These are phyloP conservation scores for Tremella yokohamensis DNA, from an alignment of 768 basidiomycete species.

Conservation along the genomic window DNA sequence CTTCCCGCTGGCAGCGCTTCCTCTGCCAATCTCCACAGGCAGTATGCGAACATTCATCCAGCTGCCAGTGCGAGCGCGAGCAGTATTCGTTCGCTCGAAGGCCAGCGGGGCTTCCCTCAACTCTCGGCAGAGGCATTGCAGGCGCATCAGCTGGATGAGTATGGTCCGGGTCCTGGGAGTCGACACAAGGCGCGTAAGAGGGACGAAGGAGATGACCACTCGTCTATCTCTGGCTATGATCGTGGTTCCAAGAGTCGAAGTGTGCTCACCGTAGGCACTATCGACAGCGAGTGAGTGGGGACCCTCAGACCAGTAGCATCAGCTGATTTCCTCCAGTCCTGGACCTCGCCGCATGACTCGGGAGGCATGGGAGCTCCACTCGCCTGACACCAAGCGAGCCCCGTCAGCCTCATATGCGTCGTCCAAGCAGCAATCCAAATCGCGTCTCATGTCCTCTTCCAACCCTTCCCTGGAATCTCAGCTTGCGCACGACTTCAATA, in stretches of 20 bases:
- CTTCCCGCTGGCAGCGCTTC: no score
- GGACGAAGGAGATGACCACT: constrained; percentile 51
- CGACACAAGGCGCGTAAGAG: constrained; percentile 49
- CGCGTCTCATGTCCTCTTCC: constrained; percentile 32
- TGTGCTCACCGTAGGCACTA: constrained; percentile 43
- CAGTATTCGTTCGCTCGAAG: neutral
- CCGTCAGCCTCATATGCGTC: constrained; percentile 23
- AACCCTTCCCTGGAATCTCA: constrained; percentile 49
- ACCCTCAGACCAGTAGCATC: neutral
- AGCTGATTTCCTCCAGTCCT: constrained; percentile 30
- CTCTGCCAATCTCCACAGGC: neutral
- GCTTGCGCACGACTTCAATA: constrained; percentile 48
- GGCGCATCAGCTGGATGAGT: constrained; percentile 1
- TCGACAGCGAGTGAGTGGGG: constrained; percentile 50
- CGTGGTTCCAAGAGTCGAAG: constrained; percentile 38
- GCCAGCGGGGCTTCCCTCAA: neutral
- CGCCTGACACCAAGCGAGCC: constrained; percentile 22
- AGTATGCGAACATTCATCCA: neutral
- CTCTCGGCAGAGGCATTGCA: constrained; percentile 7
- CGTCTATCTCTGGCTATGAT: constrained; percentile 43
- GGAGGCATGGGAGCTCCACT: constrained; percentile 16
- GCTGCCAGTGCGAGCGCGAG: neutral
- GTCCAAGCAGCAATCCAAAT: constrained; percentile 25
- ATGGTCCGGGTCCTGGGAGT: constrained; percentile 12
- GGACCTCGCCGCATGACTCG: constrained; percentile 36